Conservation (phyloP, 352 stramenopile species). For the Phytophthora ramorum region DNA sequence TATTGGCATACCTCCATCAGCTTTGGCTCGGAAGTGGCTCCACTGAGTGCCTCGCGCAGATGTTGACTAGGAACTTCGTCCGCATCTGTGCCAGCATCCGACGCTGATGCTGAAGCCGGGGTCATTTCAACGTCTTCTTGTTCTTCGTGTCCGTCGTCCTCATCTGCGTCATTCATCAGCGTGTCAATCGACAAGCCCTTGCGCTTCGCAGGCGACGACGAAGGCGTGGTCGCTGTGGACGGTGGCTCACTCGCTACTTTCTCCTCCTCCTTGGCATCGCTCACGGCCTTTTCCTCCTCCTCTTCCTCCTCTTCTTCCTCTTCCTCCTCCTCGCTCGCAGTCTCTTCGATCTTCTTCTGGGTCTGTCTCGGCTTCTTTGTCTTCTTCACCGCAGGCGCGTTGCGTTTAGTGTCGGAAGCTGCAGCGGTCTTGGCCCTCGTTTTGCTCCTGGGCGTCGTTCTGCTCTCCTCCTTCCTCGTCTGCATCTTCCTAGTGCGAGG, state of each 20-base stretch:
- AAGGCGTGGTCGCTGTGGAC: conserved; percentile 37
- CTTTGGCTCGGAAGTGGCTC: conserved; percentile 47
- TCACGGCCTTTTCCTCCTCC: conserved; percentile 23
- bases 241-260: conserved; percentile 30
- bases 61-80: conserved; percentile 60
- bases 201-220: conserved; percentile 47
- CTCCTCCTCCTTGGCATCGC: conserved; percentile 28
- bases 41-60: conserved; percentile 51
- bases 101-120: conserved; percentile 27
- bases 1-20: conserved; percentile 52
- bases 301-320: conserved; percentile 15
- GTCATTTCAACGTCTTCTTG: conserved; percentile 35
- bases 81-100: conserved; percentile 29
- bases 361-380: conserved; percentile 22
- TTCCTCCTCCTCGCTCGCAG: conserved; percentile 24
- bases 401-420: conserved; percentile 1
- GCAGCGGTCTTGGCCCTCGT: conserved; percentile 27
- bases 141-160: conserved; percentile 33
- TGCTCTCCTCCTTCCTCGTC: conserved; percentile 21
- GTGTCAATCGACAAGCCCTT: conserved; percentile 70
- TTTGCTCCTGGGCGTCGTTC: conserved; percentile 34
- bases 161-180: conserved; percentile 55
- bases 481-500: conserved; percentile 25
- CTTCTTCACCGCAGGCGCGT: conserved; percentile 25
- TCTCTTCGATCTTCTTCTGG: conserved; percentile 37